Conservation (phyloP, 202 grass and related monocot genomes). For the Bolboschoenoplectus hybrid region DNA sequence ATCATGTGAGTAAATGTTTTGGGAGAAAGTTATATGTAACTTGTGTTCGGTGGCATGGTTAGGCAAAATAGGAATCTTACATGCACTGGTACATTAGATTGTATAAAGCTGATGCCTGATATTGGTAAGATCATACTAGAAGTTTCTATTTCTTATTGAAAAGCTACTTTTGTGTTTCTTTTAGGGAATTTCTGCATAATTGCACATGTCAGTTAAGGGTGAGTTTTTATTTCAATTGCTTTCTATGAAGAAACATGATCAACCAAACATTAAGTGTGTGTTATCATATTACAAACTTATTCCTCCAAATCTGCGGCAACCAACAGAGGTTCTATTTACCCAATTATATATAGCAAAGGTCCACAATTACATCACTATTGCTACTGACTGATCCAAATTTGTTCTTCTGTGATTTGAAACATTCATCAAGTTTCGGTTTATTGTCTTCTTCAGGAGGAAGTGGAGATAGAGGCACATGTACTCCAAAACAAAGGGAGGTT, state of each 20-base stretch:
- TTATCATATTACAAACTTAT: neutral
- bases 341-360: neutral
- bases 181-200: neutral
- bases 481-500: constrained; percentile 62
- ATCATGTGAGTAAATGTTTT: neutral
- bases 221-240: neutral
- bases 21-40: neutral
- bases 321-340: neutral
- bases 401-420: neutral
- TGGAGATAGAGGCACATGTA: constrained; percentile 68
- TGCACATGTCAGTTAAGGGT: neutral
- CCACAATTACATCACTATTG: constrained; percentile 3
- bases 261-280: neutral
- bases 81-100: neutral
- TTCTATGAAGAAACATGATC: neutral
- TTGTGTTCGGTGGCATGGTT: neutral
- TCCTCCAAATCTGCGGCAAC: neutral
- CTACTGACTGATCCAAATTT: neutral
- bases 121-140: neutral
- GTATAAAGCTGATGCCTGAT: neutral
- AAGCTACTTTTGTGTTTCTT: neutral
- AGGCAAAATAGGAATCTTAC: neutral
- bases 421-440: neutral
- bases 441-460: constrained; percentile 53
- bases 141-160: neutral